Evolutionary conservation across 305 asterid genomes (phyloP), one percentile per base, ranked within the genome.

Genomic region (Fraxinus velutina): DNA sequence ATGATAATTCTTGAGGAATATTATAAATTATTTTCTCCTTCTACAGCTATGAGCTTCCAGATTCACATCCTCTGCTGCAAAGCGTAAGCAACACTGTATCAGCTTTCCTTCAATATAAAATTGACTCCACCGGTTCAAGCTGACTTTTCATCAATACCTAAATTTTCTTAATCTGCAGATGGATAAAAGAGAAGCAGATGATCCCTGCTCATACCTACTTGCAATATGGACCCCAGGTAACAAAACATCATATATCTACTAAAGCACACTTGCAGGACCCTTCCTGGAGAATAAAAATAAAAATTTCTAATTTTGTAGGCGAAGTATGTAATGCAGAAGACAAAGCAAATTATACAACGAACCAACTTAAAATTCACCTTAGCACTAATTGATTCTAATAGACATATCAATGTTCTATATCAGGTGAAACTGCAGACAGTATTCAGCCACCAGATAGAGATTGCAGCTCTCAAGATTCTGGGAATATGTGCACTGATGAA

Each of bases 11-110:
- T 80, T 47, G 33, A 39, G 42, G 39, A 60, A 55, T 77, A 79
- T 86, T 84, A 68, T 73, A 75, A 82, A 74, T 79, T 64, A 75
- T 81, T 85, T 79, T 79, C 77, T 82, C 81, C 80, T 85, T 88
- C 34, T 85, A 84, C 98, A 94, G 99, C 80, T 96, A 94, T 77
- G 97, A 93, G 89, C 93, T 96, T 85, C 98, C 99, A 81, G 98
- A 96, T 88, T 86, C 93, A 32, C 98, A 96, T 89, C 97, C 92
- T 66, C 94, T 96, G 27, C 83, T 96, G 75, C 85, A 90, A 87
- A 93, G 92, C 92, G 98, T 96, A 70, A 88, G 98, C 86, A 60
- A 22, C 80, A 78, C 82, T 71, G 81, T 68, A 66, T 79, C 66
- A 72, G 80, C 79, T 82, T 80, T 68, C 76, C 77, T 64, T 78